Evolutionary conservation across 202 grass and related monocot genomes (phyloP).

Genomic region (Schoenoplectus tabernaemontani): DNA sequence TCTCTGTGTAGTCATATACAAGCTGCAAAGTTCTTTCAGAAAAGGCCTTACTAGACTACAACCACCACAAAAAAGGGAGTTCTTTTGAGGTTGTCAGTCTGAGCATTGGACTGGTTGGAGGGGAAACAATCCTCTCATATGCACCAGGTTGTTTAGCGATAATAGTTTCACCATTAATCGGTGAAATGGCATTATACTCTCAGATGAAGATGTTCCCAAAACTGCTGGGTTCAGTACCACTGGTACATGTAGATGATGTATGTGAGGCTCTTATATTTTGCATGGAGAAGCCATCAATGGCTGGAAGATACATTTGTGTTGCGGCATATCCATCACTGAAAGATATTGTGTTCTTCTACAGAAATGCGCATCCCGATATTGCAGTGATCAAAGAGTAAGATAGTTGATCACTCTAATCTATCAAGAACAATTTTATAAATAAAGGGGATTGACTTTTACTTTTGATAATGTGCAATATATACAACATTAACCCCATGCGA

Average conservation of each 20-base stretch:
- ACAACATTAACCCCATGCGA: not conserved
- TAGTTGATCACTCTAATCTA: not conserved
- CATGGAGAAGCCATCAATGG: slow-evolving; percentile 33
- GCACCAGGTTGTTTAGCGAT: not conserved
- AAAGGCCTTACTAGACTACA: slow-evolving; percentile 35
- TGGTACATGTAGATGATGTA: slow-evolving; percentile 60
- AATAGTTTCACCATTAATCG: slow-evolving; percentile 30
- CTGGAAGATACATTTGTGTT: slow-evolving; percentile 46
- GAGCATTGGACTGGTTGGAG: slow-evolving; percentile 29
- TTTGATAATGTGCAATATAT: not conserved
- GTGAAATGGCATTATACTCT: not conserved
- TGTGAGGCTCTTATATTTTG: slow-evolving; percentile 51
- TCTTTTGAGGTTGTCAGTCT: slow-evolving; percentile 52
- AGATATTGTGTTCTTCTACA: slow-evolving; percentile 19
- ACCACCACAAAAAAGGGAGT: not conserved
- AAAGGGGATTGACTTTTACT: not conserved
- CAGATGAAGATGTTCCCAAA: slow-evolving; percentile 27
- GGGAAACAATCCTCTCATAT: slow-evolving; percentile 27
- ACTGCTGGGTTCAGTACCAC: slow-evolving; percentile 40
- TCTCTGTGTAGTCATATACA: slow-evolving; percentile 31
- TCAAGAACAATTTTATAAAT: not conserved
- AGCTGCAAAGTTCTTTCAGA: slow-evolving; percentile 33
- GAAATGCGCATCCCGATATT: slow-evolving; percentile 27
- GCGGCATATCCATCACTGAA: slow-evolving; percentile 28
- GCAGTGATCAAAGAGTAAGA: slow-evolving; percentile 42